A percentile compares a stretch with the other conserved stretches of the same genome.
These are phyloP conservation scores for Neoscytalidium dimidiatum DNA, from an alignment of 2,329 filamentous ascomycete species.

Conservation along the genomic window DNA sequence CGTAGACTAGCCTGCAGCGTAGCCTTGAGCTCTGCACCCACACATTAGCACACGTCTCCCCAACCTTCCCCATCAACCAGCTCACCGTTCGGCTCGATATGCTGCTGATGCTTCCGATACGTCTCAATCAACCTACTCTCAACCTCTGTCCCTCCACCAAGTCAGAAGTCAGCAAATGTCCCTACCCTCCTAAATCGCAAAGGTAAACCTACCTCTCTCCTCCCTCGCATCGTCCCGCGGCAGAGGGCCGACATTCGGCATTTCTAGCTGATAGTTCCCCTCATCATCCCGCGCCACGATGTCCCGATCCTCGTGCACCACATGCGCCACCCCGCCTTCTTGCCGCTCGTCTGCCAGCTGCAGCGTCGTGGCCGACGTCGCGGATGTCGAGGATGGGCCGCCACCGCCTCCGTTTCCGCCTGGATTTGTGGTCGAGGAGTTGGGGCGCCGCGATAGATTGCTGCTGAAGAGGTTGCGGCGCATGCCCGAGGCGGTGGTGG, in stretches of 20 bases:
- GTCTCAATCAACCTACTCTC: conserved; percentile 36
- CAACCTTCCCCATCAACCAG: not conserved
- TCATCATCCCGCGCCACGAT: conserved; percentile 53
- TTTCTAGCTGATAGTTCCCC: conserved; percentile 34
- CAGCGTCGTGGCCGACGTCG: conserved; percentile 20
- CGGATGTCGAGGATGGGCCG: conserved; percentile 20
- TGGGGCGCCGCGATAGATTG: conserved; percentile 28
- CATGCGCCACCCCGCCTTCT: too few relatives aligned
- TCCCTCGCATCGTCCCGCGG: conserved; percentile 30
- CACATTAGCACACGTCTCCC: too few relatives aligned
- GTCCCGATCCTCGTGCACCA: conserved; percentile 44
- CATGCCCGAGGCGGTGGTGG: conserved; percentile 16
- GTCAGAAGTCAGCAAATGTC: not conserved
- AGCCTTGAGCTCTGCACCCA: conserved; percentile 45
- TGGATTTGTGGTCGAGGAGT: conserved; percentile 23
- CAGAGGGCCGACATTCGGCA: not conserved
- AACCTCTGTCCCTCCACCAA: conserved; percentile 26
- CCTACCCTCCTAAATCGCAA: not conserved
- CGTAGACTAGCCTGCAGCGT: conserved; percentile 65
- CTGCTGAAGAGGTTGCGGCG: conserved; percentile 32
- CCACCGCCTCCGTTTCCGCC: not conserved
- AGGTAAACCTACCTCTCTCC: conserved; percentile 26
- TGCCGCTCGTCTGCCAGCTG: conserved; percentile 7
- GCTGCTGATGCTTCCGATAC: conserved; percentile 33
- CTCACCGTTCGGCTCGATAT: conserved; percentile 30